Percentiles rank a stretch among this genome's conserved stretches.
Conservation (phyloP, 306 rosid genomes). For the cucumber (Cucumis sativus) region Cucumber_9930_V3 NC_026655.2:5493501-5494000, state of each 20-base stretch:
- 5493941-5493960: background rate
- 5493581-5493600: constrained; percentile 41
- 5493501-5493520: constrained; percentile 49
- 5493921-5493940: background rate
- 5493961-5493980: background rate
- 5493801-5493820: constrained; percentile 45
- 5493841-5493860: background rate
- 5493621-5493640: constrained; percentile 58
- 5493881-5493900: background rate
- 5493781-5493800: constrained; percentile 48
- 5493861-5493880: background rate
- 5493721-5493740: constrained; percentile 38
- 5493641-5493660: constrained; percentile 60
- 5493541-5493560: constrained; percentile 59
- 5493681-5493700: constrained; percentile 48
- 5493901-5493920: background rate
- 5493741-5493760: constrained; percentile 52
- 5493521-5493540: constrained; percentile 47
- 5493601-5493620: constrained; percentile 46
- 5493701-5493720: constrained; percentile 44
- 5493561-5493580: constrained; percentile 55
- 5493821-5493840: constrained; percentile 31
- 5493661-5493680: constrained; percentile 24
- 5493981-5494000: background rate
- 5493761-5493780: constrained; percentile 55